Evolutionary conservation across 1,139 yeast species (phyloP).

Genomic region (Lodderomyces margitis): DNA sequence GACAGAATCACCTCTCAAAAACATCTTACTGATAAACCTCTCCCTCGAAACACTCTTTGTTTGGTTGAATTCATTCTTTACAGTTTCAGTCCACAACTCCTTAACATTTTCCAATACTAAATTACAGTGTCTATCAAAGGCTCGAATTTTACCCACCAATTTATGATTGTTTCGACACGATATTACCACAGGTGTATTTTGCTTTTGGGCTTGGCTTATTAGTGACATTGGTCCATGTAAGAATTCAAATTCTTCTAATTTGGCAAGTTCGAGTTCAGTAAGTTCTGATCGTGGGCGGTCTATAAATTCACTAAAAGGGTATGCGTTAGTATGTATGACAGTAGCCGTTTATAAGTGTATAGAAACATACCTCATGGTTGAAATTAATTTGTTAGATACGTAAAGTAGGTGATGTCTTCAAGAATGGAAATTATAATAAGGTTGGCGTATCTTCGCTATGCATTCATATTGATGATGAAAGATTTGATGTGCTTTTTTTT

Average conservation of each 20-base stretch:
- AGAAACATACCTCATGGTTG: constrained; percentile 10
- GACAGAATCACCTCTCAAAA: constrained; percentile 93
- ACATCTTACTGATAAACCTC: constrained; percentile 84
- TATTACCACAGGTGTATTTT: constrained; percentile 75
- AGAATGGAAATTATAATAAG: background rate
- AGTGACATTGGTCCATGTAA: constrained; percentile 89
- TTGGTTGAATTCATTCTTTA: constrained; percentile 65
- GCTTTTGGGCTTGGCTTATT: constrained; percentile 73
- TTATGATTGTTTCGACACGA: constrained; percentile 93
- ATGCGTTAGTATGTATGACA: constrained; percentile 7
- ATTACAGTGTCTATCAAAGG: constrained; percentile 94
- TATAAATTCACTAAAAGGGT: constrained; percentile 49
- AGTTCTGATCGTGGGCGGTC: constrained; percentile 79
- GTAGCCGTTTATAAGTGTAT: background rate
- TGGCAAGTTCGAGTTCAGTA: constrained; percentile 74
- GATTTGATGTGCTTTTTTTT: too few species aligned
- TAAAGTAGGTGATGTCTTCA: background rate
- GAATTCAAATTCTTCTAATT: constrained; percentile 87
- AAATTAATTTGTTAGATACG: background rate
- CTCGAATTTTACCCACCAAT: constrained; percentile 83
- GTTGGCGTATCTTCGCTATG: background rate
- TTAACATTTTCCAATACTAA: constrained; percentile 90
- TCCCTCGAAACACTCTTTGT: constrained; percentile 73
- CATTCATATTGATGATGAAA: too few species aligned
- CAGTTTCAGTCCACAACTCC: constrained; percentile 83